Percentiles rank a stretch among this genome's conserved stretches.
phyloP scores from a whole-genome alignment of 441 rosid genomes.

The Hura crepitans region DNA sequence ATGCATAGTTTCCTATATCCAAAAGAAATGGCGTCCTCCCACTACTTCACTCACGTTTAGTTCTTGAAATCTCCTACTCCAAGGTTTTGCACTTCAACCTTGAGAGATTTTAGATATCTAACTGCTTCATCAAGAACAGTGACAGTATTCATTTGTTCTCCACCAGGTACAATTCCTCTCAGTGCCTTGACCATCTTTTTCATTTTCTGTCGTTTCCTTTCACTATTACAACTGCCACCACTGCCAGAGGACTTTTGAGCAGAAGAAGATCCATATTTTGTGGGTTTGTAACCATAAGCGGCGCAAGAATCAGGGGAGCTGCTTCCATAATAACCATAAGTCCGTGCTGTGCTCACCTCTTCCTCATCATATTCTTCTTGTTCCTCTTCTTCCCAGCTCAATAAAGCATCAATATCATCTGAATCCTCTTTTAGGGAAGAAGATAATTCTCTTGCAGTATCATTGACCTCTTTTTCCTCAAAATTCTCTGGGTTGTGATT shows the following conservation, averaged over 20 bases:
- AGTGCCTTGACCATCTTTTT: slow-evolving; percentile 77
- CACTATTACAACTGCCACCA: slow-evolving; percentile 37
- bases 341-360: slow-evolving; percentile 72
- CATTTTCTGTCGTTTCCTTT: slow-evolving; percentile 57
- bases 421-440: slow-evolving; percentile 64
- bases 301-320: slow-evolving; percentile 56
- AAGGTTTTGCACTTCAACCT: slow-evolving; percentile 67
- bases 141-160: slow-evolving; percentile 66
- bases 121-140: slow-evolving; percentile 81
- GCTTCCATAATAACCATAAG: slow-evolving; percentile 42
- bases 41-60: slow-evolving; percentile 29
- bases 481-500: slow-evolving; percentile 37
- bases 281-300: slow-evolving; percentile 36
- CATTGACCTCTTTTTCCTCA: slow-evolving; percentile 30
- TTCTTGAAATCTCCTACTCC: slow-evolving; percentile 48
- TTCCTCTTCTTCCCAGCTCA: slow-evolving; percentile 64
- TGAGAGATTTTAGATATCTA: slow-evolving; percentile 73
- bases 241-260: slow-evolving; percentile 35
- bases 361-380: slow-evolving; percentile 57
- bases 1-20: slow-evolving; percentile 10
- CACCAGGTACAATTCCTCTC: slow-evolving; percentile 73
- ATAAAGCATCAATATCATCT: slow-evolving; percentile 75
- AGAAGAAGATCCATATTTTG: slow-evolving; percentile 36
- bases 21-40: neutral
- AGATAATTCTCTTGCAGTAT: slow-evolving; percentile 40